Evolutionary conservation across 2,329 filamentous ascomycete genomes (phyloP), one percentile per base, ranked within the genome.

Genomic region (Colletotrichum trifolii): DNA sequence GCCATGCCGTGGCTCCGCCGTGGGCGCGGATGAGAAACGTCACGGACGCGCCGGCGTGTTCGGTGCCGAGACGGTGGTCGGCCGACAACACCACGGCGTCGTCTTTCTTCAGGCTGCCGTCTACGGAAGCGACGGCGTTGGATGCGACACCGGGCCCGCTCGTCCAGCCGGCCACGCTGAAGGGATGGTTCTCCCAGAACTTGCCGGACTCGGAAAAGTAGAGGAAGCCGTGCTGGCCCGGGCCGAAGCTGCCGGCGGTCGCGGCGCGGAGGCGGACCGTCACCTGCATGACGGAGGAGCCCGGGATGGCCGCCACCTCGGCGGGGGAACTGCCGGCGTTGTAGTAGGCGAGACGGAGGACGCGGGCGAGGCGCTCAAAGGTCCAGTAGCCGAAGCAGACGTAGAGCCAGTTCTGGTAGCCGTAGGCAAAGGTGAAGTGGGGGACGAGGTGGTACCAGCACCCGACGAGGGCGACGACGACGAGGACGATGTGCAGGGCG

Each of bases 151-250:
- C 4, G 25, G 25, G 25, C 4, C 35, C 36, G 11, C 35, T 5
- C 25, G 46, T 43, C 58, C 58, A 61, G 1, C 43, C 58, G 0
- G 58, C 52, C 2, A 61, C 52, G n/a, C 58, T 55, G 62, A 79
- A 77, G 6, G 77, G 76, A 52, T 78, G 76, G 33, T 68, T 76
- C 54, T 78, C 75, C 77, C 76, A 79, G 60, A 78, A 70, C 4
- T 69, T 67, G 43, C 70, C 67, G 17, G 78, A 53, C 0, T 71
- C 71, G 12, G 75, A 74, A 54, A 78, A 78, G 67, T 71, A 72
- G 2, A 79, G 71, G 57, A 78, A 79, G 1, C 71, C 74, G 38
- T 83, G 78, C 6, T 75, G 69, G 2, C 76, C 78, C 0, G 75
- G 74, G 8, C 66, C 60, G 0, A 64, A 60, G 3, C 68, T 70